These are phyloP conservation scores for Omphalotus guepiniiformis DNA, from an alignment of 768 basidiomycete genomes.

Conservation along the genomic window DNA sequence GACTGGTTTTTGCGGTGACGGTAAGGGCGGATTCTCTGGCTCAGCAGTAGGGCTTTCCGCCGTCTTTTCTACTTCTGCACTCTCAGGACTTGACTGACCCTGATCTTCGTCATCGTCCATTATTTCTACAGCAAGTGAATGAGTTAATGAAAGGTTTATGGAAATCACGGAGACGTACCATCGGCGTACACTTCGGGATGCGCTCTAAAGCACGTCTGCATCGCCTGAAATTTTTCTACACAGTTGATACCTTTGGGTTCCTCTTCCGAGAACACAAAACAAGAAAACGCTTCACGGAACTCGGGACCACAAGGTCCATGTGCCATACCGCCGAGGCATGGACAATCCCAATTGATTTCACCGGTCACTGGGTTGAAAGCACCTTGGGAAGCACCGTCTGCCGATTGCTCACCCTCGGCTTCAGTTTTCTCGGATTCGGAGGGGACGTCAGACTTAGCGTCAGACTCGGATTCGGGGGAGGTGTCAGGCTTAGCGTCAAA, in stretches of 20 bases:
- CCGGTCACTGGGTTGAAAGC: conserved; percentile 97
- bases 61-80: conserved; percentile 12
- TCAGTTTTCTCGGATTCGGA: conserved; percentile 9
- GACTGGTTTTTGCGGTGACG: neutral
- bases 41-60: conserved; percentile 1
- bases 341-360: conserved; percentile 99
- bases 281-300: conserved; percentile 94
- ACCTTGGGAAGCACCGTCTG: conserved; percentile 25
- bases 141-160: neutral
- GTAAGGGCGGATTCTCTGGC: neutral
- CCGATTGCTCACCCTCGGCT: conserved; percentile 19
- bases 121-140: conserved; percentile 44
- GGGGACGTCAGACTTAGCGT: conserved; percentile 13
- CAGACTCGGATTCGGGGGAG: neutral
- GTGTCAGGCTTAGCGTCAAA: neutral
- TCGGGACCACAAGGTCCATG: conserved; percentile 92
- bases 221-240: conserved; percentile 93
- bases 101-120: conserved; percentile 67
- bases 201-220: conserved; percentile 96
- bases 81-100: conserved; percentile 18
- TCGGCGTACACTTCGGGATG: conserved; percentile 96
- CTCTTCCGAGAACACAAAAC: conserved; percentile 89
- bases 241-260: conserved; percentile 99
- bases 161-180: conserved; percentile 46
- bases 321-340: conserved; percentile 98